phyloP scores from a whole-genome alignment of 441 rosid species.

The Capsella rubella region DNA sequence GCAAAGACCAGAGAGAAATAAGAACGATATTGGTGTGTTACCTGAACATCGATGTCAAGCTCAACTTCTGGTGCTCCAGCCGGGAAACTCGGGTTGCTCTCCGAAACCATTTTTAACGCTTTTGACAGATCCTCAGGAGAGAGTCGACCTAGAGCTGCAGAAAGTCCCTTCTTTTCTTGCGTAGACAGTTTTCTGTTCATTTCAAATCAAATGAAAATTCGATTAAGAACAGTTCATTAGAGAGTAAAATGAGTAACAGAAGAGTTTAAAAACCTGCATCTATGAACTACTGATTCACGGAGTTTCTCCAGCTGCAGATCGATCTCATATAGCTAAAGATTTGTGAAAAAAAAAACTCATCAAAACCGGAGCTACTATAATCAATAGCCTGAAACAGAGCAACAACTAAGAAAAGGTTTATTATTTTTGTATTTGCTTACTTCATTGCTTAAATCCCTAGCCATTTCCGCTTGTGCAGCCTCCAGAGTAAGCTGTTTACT shows the following conservation, averaged over 20 bases:
- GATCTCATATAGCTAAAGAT: slow-evolving; percentile 74
- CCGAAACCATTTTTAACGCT: slow-evolving; percentile 91
- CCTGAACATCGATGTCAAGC: slow-evolving; percentile 93
- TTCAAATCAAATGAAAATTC: slow-evolving; percentile 3
- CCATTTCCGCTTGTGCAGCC: slow-evolving; percentile 78
- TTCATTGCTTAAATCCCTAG: slow-evolving; percentile 78
- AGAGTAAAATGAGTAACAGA: slow-evolving; percentile 3
- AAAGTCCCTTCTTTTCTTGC: slow-evolving; percentile 82
- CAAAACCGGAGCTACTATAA: not conserved
- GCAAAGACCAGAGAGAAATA: not conserved
- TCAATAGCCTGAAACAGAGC: slow-evolving; percentile 29
- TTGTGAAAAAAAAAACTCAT: slow-evolving; percentile 9
- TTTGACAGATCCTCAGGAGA: slow-evolving; percentile 78
- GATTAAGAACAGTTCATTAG: not conserved
- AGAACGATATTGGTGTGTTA: slow-evolving; percentile 32
- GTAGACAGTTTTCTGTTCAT: slow-evolving; percentile 73
- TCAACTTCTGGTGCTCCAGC: slow-evolving; percentile 81
- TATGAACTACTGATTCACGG: slow-evolving; percentile 77
- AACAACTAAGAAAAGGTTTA: not conserved
- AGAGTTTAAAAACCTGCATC: slow-evolving; percentile 66
- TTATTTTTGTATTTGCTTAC: slow-evolving; percentile 46
- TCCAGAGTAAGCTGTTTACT: slow-evolving; percentile 81
- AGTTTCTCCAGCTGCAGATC: slow-evolving; percentile 84
- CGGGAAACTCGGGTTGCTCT: slow-evolving; percentile 78
- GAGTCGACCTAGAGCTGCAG: slow-evolving; percentile 66